phyloP scores from a whole-genome alignment of 2,329 filamentous ascomycete genomes.

The Talaromyces sp. region DNA sequence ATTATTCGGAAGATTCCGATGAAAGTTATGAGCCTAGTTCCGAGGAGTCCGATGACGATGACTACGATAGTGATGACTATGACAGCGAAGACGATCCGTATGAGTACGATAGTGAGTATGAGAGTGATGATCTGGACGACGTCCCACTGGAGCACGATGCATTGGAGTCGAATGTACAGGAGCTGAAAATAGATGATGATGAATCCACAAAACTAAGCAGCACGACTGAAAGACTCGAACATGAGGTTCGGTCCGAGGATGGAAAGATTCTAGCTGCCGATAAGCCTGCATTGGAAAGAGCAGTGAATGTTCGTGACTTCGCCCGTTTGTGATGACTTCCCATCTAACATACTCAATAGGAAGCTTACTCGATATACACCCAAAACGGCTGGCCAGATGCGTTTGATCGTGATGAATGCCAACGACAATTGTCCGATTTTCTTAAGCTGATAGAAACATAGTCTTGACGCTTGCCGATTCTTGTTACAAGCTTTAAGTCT shows the following conservation, averaged over 20 bases:
- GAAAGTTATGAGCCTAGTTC: constrained; percentile 15
- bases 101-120: constrained; percentile 16
- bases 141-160: neutral
- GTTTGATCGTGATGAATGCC: constrained; percentile 6
- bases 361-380: neutral
- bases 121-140: constrained; percentile 10
- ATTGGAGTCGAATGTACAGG: neutral
- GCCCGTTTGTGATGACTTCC: no score
- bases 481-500: neutral
- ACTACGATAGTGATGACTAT: constrained; percentile 5
- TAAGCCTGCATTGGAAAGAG: neutral
- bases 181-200: neutral
- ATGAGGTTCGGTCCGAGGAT: neutral
- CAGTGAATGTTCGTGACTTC: neutral
- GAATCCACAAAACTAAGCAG: neutral
- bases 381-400: constrained; percentile 13
- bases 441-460: neutral
- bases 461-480: neutral
- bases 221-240: neutral
- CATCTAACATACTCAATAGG: neutral
- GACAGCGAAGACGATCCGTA: constrained; percentile 1
- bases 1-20: constrained; percentile 9
- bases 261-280: neutral
- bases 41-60: constrained; percentile 11
- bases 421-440: constrained; percentile 1